Conservation (phyloP, 768 basidiomycete genomes). For the Ramaria sp. region DNA sequence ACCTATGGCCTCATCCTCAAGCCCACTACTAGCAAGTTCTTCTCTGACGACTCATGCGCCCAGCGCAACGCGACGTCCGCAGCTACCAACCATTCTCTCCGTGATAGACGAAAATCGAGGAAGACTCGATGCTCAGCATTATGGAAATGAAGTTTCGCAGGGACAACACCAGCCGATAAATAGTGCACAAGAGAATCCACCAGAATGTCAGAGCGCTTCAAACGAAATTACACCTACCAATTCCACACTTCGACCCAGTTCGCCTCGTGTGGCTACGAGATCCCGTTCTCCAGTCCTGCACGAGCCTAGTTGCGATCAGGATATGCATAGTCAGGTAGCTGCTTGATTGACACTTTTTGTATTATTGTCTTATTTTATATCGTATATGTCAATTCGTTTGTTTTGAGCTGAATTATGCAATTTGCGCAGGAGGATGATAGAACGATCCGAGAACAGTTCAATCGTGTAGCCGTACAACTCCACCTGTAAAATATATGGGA, state of each 20-base stretch:
- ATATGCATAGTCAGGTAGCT: not conserved
- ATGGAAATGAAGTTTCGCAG: conserved; percentile 8
- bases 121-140: conserved; percentile 14
- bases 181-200: not conserved
- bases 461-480: no score
- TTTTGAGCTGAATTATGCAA: no score
- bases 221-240: not conserved
- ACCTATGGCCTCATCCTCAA: conserved; percentile 31
- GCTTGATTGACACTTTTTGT: not conserved
- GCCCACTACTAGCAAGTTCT: conserved; percentile 33
- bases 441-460: no score
- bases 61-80: conserved; percentile 26
- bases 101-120: conserved; percentile 54
- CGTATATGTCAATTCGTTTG: not conserved
- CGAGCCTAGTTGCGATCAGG: not conserved
- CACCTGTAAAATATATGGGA: no score
- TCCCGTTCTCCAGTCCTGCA: not conserved
- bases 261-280: not conserved
- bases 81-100: conserved; percentile 62
- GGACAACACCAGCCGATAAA: not conserved
- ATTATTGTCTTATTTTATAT: conserved; percentile 6
- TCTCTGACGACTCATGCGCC: conserved; percentile 45
- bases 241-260: not conserved
- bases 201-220: not conserved
- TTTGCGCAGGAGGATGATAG: no score